Conservation (phyloP, 2,329 filamentous ascomycete species). For the Neocucurbitaria cava region DNA sequence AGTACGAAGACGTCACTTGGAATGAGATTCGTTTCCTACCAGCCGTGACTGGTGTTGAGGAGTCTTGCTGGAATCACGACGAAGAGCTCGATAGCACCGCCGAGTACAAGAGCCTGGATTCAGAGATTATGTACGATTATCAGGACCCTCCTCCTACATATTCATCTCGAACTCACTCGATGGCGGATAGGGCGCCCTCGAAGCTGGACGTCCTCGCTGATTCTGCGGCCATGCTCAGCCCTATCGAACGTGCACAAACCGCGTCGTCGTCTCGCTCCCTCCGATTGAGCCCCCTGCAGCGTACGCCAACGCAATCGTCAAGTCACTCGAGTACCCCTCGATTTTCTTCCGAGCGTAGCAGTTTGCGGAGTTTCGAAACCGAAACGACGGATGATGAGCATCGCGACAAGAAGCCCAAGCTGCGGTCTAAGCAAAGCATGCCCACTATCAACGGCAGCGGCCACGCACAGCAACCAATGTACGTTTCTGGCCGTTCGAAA, state of each 20-base stretch:
- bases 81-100: constrained; percentile 48
- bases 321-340: constrained; percentile 27
- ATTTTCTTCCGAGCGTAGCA: constrained; percentile 45
- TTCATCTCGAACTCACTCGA: constrained; percentile 50
- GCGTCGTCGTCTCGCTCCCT: constrained; percentile 19
- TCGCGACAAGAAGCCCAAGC: constrained; percentile 51
- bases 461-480: constrained; percentile 41
- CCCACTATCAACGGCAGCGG: constrained; percentile 35
- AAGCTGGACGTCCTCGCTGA: constrained; percentile 48
- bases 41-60: constrained; percentile 38
- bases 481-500: constrained; percentile 51
- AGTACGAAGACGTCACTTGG: constrained; percentile 50
- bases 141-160: constrained; percentile 52
- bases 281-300: constrained; percentile 21
- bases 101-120: constrained; percentile 48
- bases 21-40: constrained; percentile 49
- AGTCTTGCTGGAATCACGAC: constrained; percentile 49
- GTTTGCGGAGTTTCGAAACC: constrained; percentile 46
- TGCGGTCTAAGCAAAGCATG: constrained; percentile 46
- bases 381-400: constrained; percentile 49
- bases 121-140: constrained; percentile 53
- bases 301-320: constrained; percentile 19
- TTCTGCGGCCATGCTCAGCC: constrained; percentile 45
- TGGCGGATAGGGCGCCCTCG: constrained; percentile 47
- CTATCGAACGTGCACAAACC: constrained; percentile 39